These are phyloP conservation scores for Talaromyces marneffei DNA, from an alignment of 2,329 filamentous ascomycete species.

Conservation along the genomic window DNA sequence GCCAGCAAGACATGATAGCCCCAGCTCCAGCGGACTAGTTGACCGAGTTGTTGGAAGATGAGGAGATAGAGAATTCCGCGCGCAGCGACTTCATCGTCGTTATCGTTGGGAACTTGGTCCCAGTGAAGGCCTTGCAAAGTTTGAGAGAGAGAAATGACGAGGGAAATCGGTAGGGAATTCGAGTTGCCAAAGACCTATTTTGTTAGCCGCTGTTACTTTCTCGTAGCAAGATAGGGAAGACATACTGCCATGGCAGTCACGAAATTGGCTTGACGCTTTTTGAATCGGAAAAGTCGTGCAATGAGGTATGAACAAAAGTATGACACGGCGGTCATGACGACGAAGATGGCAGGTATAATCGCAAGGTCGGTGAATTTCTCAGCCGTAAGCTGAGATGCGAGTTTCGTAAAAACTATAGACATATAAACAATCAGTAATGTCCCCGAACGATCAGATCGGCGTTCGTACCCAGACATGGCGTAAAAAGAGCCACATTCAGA, in stretches of 20 bases:
- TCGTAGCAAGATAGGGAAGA: conserved; percentile 10
- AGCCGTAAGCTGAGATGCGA: conserved; percentile 87
- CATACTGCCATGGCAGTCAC: conserved; percentile 86
- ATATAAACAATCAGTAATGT: neutral
- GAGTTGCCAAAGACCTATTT: conserved; percentile 85
- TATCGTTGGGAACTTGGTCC: conserved; percentile 85
- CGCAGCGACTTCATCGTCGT: conserved; percentile 88
- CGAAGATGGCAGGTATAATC: conserved; percentile 91
- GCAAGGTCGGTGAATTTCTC: conserved; percentile 84
- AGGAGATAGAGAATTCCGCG: conserved; percentile 91
- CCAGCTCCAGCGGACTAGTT: conserved; percentile 96
- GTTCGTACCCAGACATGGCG: conserved; percentile 77
- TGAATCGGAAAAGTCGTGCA: conserved; percentile 71
- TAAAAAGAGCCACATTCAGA: conserved; percentile 92
- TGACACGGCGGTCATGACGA: conserved; percentile 80
- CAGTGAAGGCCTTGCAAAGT: conserved; percentile 90
- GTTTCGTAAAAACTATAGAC: conserved; percentile 79
- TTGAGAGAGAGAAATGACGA: conserved; percentile 88
- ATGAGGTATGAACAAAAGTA: conserved; percentile 69
- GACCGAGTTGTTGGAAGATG: conserved; percentile 95
- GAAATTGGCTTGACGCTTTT: conserved; percentile 83
- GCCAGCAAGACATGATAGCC: conserved; percentile 93
- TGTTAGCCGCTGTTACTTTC: neutral
- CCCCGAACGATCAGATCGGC: neutral
- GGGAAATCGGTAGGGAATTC: conserved; percentile 92